phyloP scores from a whole-genome alignment of 495 filamentous ascomycete genomes.

The Podospora sp. region DNA sequence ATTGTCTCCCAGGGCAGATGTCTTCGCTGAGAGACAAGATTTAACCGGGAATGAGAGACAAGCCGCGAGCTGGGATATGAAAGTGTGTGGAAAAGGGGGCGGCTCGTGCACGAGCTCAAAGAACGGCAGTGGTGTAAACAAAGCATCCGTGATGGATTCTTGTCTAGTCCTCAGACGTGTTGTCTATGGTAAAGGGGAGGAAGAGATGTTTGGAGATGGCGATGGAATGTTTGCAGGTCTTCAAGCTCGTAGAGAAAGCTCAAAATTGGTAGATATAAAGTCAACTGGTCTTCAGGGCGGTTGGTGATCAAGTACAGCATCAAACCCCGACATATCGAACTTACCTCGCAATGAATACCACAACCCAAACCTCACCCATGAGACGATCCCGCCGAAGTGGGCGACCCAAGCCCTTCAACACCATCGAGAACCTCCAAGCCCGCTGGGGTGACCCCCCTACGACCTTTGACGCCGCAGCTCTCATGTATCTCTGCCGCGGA shows the following conservation, averaged over 20 bases:
- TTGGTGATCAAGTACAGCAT: background rate
- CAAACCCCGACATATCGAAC: background rate
- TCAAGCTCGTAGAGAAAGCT: too few relatives aligned
- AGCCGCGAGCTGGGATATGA: too few relatives aligned
- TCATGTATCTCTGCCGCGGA: conserved; percentile 9
- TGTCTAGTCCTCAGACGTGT: background rate
- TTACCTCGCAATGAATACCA: background rate
- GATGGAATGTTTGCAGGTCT: too few relatives aligned
- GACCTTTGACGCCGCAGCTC: background rate
- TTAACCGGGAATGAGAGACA: too few relatives aligned
- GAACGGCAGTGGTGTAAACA: background rate
- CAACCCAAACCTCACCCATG: background rate
- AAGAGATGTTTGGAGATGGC: background rate
- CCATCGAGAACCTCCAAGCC: conserved; percentile 5
- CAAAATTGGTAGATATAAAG: too few relatives aligned
- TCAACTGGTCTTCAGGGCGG: background rate
- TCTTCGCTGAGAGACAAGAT: background rate
- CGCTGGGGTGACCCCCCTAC: conserved; percentile 15
- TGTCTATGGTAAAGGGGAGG: background rate
- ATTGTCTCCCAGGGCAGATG: too few relatives aligned
- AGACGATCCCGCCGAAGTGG: background rate
- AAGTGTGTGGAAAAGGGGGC: background rate
- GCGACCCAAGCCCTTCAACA: background rate
- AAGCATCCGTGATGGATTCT: background rate
- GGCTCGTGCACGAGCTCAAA: background rate